Evolutionary conservation across 2,329 filamentous ascomycete genomes (phyloP), one percentile per base, ranked within the genome.

Genomic region (Fusarium dimerum): DNA sequence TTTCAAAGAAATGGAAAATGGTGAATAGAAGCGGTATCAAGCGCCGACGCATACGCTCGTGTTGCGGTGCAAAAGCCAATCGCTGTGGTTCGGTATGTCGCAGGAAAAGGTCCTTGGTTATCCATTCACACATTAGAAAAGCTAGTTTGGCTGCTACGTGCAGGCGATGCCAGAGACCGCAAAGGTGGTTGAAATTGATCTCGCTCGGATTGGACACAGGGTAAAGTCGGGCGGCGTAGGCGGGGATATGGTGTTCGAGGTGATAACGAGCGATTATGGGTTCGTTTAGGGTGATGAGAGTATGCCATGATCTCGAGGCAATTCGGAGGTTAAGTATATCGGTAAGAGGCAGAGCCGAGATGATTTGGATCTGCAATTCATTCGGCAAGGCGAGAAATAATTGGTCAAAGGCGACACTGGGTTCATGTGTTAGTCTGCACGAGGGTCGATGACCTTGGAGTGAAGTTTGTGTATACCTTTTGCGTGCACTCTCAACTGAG

Each of bases 1-100:
- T 84, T 65, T 87, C 84, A 64, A 87, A 87, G 63, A 87, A 87
- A 66, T 87, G 84, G 58, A 87, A 87, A 20, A 86, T 74, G 12
- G 83, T 86, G 59, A 87, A 87, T 15, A 87, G 74, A 8, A 86
- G 67, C 1, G 84, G 84, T 50, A 86, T 84, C 9, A 87, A 71
- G 45, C 84, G 78, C 54, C 83, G 81, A 44, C 83, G 81, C 84
- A 87, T 87, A 13, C 84, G 78, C 66, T 84, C 81, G 56, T 78
- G 75, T 63, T 87, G 83, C 1, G 81, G 78, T 16, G 81, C 80
- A 60, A 87, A 87, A 44, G 84, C 82, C 17, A 68, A 66, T 51
- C 75, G 77, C 63, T 84, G 78, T 5, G 76, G 69, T 53, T 82
- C 80, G 1, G 82, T 83, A 16, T 76, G 80, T 47, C 81, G 74